phyloP scores from a whole-genome alignment of 495 filamentous ascomycete genomes.

The Niebla homalea region DNA sequence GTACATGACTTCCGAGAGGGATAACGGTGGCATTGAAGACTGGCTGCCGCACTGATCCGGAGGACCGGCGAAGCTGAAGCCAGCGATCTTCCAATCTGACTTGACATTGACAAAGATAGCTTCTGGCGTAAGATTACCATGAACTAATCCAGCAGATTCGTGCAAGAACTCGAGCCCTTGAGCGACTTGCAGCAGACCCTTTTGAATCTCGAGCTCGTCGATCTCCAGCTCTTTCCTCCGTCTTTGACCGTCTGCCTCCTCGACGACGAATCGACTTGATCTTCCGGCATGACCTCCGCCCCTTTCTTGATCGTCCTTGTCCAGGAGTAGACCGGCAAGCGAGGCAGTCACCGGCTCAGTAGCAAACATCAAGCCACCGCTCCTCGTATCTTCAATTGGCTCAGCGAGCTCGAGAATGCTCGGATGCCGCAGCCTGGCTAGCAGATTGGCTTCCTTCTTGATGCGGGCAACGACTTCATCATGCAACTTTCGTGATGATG shows the following conservation, averaged over 20 bases:
- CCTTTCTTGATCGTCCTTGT: constrained; percentile 84
- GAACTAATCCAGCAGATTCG: constrained; percentile 86
- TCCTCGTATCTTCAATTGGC: constrained; percentile 86
- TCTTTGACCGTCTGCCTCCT: constrained; percentile 61
- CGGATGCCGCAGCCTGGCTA: constrained; percentile 79
- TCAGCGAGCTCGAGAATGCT: constrained; percentile 86
- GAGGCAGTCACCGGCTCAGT: constrained; percentile 83
- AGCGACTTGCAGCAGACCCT: constrained; percentile 81
- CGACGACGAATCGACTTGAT: constrained; percentile 65
- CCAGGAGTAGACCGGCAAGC: constrained; percentile 64
- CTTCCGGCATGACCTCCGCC: constrained; percentile 50
- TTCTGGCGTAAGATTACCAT: constrained; percentile 89
- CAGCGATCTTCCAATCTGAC: constrained; percentile 97
- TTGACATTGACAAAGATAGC: constrained; percentile 92
- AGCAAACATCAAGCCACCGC: constrained; percentile 86
- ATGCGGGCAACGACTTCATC: constrained; percentile 84
- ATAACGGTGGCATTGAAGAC: constrained; percentile 58
- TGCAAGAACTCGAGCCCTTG: constrained; percentile 94
- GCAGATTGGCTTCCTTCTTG: constrained; percentile 77
- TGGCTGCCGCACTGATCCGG: constrained; percentile 54
- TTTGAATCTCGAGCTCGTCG: constrained; percentile 95
- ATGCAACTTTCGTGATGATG: constrained; percentile 59
- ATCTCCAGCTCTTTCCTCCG: constrained; percentile 78
- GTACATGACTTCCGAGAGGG: constrained; percentile 70
- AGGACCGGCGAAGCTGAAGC: constrained; percentile 76